Conservation (phyloP, 495 filamentous ascomycete genomes). For the Oidiodendron maius region DNA sequence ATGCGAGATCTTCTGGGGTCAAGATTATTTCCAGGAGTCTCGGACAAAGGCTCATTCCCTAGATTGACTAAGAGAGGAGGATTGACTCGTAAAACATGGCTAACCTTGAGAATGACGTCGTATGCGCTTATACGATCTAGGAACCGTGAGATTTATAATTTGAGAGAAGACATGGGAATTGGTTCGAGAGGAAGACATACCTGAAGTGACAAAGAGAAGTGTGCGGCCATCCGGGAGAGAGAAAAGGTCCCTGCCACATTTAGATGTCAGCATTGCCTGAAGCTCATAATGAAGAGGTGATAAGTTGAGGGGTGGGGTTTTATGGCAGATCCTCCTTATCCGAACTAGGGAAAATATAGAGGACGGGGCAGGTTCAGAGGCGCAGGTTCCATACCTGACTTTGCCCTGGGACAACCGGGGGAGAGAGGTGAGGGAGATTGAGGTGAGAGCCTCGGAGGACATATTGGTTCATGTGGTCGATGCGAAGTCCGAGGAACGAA, state of each 20-base stretch:
- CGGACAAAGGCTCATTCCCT: constrained; percentile 1
- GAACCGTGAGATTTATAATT: constrained; percentile 4
- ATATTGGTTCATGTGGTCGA: constrained; percentile 6
- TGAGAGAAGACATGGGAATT: constrained; percentile 2
- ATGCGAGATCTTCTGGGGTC: neutral
- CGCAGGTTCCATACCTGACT: constrained; percentile 9
- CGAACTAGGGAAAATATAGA: neutral
- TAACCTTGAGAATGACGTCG: constrained; percentile 11
- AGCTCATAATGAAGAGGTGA: constrained; percentile 2
- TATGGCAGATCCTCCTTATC: constrained; percentile 3
- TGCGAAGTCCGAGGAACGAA: constrained; percentile 3
- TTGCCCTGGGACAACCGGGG: constrained; percentile 7
- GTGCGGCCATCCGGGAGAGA: constrained; percentile 6
- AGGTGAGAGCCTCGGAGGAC: constrained; percentile 11
- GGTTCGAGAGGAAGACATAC: constrained; percentile 3
- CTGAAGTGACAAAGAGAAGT: constrained; percentile 13
- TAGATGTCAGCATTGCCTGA: constrained; percentile 4
- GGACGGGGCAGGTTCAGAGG: constrained; percentile 1
- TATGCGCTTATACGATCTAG: constrained; percentile 10
- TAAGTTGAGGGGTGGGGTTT: constrained; percentile 1
- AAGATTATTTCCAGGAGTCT: constrained; percentile 1
- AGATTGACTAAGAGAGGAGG: constrained; percentile 2
- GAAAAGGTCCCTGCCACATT: constrained; percentile 3
- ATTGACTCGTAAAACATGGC: constrained; percentile 1
- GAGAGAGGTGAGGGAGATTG: constrained; percentile 9